Base-by-base conservation (phyloP, 768 basidiomycete genomes). In the Naganishia onofrii region DNA sequence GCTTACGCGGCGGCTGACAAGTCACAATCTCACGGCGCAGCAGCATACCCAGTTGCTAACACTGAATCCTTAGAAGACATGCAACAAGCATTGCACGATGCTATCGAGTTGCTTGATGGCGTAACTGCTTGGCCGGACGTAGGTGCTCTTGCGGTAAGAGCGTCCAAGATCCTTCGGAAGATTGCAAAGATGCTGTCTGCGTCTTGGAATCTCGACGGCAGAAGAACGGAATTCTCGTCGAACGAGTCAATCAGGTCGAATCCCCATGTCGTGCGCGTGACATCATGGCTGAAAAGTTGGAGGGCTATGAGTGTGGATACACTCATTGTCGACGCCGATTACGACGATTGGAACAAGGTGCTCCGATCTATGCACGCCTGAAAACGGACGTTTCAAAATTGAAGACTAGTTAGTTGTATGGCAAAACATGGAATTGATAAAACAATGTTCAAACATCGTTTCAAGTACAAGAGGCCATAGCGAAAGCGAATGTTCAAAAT, bases 51-150 rank as follows among this genome's bases (percentile, higher is more conserved):
- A 21, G 32, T 17, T 12, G 38, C 44, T 31, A 48, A 29, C 31
- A 31, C 31, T 13, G 68, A 69, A 29, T 48, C 29, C 21, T 34
- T 48, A 4, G 58, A 53, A 13, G 55, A 68, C 9, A 73, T 74
- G 74, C 53, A 74, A 57, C 66, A 67, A 5, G 75, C 74, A 12
- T 53, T 76, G 26, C 13, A 23, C 31, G 46, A 29, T 31, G 71
- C 74, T 21, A 65, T 57, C 5, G 77, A 78, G 46, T 38, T 78
- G 70, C 57, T 78, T 46, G 77, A 78, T 66, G 73, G 73, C 58
- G 74, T 75, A 5, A 36, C 34, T 21, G 48, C 53, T 6, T 69
- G 65, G 51, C 66, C 51, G 13, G 72, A 75, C 26, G 67, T 51
- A 17, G 55, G 32, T 8, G 53, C 51, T 10, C 71, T 73, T 34